Conservation (phyloP, 2,329 filamentous ascomycete genomes). For the Geoglossum cookeanum region DNA sequence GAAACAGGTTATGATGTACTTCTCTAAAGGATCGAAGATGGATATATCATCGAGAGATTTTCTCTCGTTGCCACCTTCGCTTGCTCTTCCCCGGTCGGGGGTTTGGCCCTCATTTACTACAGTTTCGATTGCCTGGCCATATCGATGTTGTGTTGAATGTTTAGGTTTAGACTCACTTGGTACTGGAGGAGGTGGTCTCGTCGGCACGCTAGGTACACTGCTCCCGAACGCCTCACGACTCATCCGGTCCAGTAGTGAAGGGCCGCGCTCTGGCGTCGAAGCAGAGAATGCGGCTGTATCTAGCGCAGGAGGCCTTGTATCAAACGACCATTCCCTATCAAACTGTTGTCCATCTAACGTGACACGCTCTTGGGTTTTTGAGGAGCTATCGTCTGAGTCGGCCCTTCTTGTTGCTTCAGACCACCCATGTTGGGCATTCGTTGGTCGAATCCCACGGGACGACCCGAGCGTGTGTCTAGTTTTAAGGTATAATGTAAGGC, state of each 20-base stretch:
- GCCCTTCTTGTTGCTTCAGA: background rate
- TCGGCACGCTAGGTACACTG: background rate
- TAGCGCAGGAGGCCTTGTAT: background rate
- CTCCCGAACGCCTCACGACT: background rate
- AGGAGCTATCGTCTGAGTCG: background rate
- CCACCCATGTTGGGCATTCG: background rate
- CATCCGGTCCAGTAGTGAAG: background rate
- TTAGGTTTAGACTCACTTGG: background rate
- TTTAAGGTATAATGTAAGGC: conserved; percentile 4
- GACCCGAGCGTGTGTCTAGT: background rate
- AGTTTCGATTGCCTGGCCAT: background rate
- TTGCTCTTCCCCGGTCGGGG: background rate
- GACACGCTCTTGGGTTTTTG: background rate
- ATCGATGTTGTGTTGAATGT: background rate
- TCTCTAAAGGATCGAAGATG: conserved; percentile 59
- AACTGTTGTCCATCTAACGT: too few species aligned
- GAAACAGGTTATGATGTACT: conserved; percentile 54
- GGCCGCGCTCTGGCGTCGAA: background rate
- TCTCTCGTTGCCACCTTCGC: background rate
- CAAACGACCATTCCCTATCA: background rate
- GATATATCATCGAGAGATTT: conserved; percentile 20
- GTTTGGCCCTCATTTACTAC: background rate
- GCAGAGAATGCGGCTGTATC: background rate
- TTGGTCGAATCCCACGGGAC: background rate
- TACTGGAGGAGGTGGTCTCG: background rate